Percentiles rank a stretch among this genome's conserved stretches.
Conservation (phyloP, 2,329 filamentous ascomycete species). For the Alternaria atra region DNA sequence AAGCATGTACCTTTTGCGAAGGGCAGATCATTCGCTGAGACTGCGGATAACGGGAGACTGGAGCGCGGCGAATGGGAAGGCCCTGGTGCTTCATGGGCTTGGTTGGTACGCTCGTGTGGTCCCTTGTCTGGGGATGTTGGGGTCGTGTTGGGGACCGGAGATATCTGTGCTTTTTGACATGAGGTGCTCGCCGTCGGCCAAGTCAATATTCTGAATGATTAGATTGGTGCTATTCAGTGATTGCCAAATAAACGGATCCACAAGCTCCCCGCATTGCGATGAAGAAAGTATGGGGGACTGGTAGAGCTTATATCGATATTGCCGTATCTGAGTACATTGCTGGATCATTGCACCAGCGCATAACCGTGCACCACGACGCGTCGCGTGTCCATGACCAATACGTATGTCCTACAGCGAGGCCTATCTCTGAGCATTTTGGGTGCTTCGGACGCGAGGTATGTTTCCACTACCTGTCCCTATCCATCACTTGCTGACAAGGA, state of each 20-base stretch:
- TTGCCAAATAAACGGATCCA: background rate
- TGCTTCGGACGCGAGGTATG: background rate
- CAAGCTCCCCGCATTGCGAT: background rate
- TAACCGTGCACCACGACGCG: background rate
- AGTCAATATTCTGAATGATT: background rate
- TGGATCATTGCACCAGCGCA: conserved; percentile 6
- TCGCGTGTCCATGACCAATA: background rate
- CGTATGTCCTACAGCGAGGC: background rate
- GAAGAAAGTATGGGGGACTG: background rate
- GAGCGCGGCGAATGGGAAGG: background rate
- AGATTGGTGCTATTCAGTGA: background rate
- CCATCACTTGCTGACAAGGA: background rate
- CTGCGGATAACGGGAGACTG: background rate
- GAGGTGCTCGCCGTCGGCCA: conserved; percentile 4
- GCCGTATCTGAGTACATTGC: conserved; percentile 16
- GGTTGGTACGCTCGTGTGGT: background rate
- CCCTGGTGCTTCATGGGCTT: background rate
- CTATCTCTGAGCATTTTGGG: background rate
- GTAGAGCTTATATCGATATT: background rate
- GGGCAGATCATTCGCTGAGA: background rate
- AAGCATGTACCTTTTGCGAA: background rate
- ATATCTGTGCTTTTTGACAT: background rate
- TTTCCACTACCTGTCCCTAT: background rate
- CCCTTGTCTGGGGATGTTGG: background rate
- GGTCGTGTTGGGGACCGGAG: background rate